Percentiles rank a stretch among this genome's conserved stretches.
Conservation (phyloP, 148 eudicot species). For the Camellia lanceoleosa region DNA sequence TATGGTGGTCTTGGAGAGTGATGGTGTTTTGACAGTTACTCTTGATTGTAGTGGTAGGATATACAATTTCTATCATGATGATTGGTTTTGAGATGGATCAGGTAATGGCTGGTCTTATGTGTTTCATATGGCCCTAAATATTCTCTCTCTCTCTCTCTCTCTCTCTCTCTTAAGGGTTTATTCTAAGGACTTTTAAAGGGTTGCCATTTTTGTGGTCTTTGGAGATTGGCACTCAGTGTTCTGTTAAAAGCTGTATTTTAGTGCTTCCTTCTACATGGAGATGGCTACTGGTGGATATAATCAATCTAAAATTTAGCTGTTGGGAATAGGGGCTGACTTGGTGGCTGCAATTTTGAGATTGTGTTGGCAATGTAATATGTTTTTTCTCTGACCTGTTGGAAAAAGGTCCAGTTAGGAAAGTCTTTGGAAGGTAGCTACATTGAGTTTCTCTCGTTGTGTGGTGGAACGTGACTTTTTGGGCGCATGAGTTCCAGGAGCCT, state of each 20-base stretch:
- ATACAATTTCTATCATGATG: neutral
- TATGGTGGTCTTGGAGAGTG: neutral
- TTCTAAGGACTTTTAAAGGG: neutral
- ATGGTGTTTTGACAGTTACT: neutral
- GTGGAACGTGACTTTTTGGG: conserved; percentile 6
- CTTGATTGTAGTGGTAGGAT: neutral
- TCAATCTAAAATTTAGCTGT: neutral
- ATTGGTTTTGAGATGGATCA: neutral
- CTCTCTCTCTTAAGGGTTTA: neutral
- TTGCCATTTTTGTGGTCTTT: neutral
- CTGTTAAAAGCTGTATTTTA: conserved; percentile 6
- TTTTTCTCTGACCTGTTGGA: neutral
- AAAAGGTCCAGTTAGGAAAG: neutral
- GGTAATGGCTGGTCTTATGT: neutral
- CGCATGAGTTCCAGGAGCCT: neutral
- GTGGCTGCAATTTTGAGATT: neutral
- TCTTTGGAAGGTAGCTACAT: conserved; percentile 3
- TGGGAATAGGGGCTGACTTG: neutral
- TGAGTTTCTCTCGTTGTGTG: neutral
- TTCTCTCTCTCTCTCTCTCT: no score
- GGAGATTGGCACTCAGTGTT: neutral
- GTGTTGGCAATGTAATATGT: neutral
- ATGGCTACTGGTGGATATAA: conserved; percentile 5
- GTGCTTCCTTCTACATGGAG: neutral
- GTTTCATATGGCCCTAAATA: no score